Percentiles rank a stretch among this genome's conserved stretches.
These are phyloP conservation scores for Hyphopichia burtonii DNA, from an alignment of 1,139 yeast genomes.

Conservation along the genomic window DNA sequence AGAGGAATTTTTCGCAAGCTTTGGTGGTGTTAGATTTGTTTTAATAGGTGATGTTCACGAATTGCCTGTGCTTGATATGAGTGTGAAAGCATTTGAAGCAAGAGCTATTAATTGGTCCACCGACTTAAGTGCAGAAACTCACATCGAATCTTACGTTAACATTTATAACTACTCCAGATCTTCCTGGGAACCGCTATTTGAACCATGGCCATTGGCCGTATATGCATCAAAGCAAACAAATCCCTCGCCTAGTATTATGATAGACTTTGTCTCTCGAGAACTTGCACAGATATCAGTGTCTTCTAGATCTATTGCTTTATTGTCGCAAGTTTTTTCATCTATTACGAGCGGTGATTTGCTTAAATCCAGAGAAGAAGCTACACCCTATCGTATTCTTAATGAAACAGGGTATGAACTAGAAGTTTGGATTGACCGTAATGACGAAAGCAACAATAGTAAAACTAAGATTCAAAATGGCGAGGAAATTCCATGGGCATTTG, in stretches of 20 bases:
- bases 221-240: slow-evolving; percentile 55
- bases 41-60: slow-evolving; percentile 93
- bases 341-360: slow-evolving; percentile 53
- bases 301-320: slow-evolving; percentile 73
- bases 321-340: slow-evolving; percentile 65
- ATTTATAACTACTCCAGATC: slow-evolving; percentile 89
- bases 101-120: slow-evolving; percentile 88
- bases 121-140: slow-evolving; percentile 70
- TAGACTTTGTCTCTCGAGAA: slow-evolving; percentile 71
- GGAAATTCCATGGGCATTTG: slow-evolving; percentile 82
- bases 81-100: slow-evolving; percentile 69
- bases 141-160: slow-evolving; percentile 69
- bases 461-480: slow-evolving; percentile 50
- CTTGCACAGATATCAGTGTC: slow-evolving; percentile 81
- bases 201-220: slow-evolving; percentile 80
- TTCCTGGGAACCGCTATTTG: slow-evolving; percentile 94
- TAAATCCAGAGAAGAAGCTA: slow-evolving; percentile 73
- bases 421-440: slow-evolving; percentile 65
- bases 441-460: slow-evolving; percentile 12
- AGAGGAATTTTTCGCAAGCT: slow-evolving; percentile 66
- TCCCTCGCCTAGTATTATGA: slow-evolving; percentile 47
- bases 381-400: slow-evolving; percentile 78
- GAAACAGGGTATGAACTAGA: slow-evolving; percentile 81
- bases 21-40: slow-evolving; percentile 84
- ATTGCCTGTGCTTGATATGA: slow-evolving; percentile 84